Base-by-base conservation (phyloP, 2,329 filamentous ascomycete genomes). In the Aureobasidium sp. region DNA sequence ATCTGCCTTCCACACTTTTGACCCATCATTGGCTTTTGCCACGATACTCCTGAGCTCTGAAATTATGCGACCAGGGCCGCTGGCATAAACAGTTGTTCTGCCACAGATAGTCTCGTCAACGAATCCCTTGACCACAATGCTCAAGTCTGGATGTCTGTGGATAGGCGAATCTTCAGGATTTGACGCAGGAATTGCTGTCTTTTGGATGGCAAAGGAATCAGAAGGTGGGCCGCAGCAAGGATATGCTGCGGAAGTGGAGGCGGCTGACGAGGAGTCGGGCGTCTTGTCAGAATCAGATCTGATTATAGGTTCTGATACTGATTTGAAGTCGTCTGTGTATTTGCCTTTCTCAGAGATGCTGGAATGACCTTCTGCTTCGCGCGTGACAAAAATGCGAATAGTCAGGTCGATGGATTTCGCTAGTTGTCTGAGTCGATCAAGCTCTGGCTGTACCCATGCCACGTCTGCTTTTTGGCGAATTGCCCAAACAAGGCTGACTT, bases 361-460 rank as follows among this genome's bases (percentile, higher is more conserved):
- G 1, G 27, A 36, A 2, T 47, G 21, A 2, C 21, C 21, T 30
- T 59, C 49, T 13, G 45, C 57, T 44, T 62, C 63, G 9, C 63
- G 51, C 1, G 63, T 64, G 7, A 64, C 63, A 47, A 61, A 64
- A 14, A 64, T 34, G 14, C 51, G 48, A 11, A 64, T 41, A 5
- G 45, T 53, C 30, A 64, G 27, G 21, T 54, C 44, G 14, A 51
- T 58, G 6, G 53, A 51, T n/a, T 61, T 48, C 11, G 50, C 60
- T 1, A 61, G 32, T 5, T 62, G 34, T 32, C 62, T 51, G 14
- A 63, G 10, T n/a, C 34, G n/a, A 16, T 39, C 58, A n/a, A 63
- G 29, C 16, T 63, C 62, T 11, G 41, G 32, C 30, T 59, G 48
- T 2, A 63, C 58, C 62, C 62, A 63, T 8, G 45, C 29, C 6